These are phyloP conservation scores for Cordyceps fumosorosea DNA, from an alignment of 2,329 filamentous ascomycete species.

Conservation along the genomic window DNA sequence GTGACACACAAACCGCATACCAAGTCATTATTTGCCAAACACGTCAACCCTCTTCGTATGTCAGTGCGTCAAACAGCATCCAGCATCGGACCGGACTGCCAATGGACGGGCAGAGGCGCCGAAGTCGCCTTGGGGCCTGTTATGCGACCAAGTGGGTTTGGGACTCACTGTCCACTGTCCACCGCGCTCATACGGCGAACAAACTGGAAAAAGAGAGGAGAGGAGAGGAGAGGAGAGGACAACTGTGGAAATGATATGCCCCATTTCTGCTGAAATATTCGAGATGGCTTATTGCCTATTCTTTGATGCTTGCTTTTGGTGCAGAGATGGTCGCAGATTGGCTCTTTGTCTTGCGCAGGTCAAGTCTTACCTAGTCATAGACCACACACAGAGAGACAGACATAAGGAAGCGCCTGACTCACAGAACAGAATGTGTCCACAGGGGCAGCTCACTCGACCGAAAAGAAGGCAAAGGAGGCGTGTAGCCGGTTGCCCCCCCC, in stretches of 20 bases:
- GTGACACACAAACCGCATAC: neutral
- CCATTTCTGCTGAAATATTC: neutral
- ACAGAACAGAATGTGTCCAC: too few relatives aligned
- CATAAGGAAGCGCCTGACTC: too few relatives aligned
- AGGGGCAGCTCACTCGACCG: too few relatives aligned
- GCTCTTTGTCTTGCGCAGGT: neutral
- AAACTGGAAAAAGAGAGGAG: neutral
- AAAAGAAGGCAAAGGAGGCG: too few relatives aligned
- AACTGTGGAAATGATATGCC: neutral
- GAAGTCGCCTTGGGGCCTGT: constrained; percentile 5
- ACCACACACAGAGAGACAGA: neutral
- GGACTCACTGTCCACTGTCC: neutral
- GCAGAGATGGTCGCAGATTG: neutral
- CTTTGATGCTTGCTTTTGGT: neutral
- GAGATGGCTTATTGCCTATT: neutral
- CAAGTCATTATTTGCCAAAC: neutral
- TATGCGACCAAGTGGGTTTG: constrained; percentile 9
- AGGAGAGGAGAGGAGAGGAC: neutral
- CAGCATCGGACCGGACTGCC: too few relatives aligned
- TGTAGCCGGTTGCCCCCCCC: too few relatives aligned
- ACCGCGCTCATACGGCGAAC: neutral
- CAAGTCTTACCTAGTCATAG: neutral
- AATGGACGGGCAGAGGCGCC: neutral
- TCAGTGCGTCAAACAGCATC: neutral
- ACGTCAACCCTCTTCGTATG: neutral